phyloP scores from a whole-genome alignment of 2,329 filamentous ascomycete species.

The Metarhizium rileyi region DNA sequence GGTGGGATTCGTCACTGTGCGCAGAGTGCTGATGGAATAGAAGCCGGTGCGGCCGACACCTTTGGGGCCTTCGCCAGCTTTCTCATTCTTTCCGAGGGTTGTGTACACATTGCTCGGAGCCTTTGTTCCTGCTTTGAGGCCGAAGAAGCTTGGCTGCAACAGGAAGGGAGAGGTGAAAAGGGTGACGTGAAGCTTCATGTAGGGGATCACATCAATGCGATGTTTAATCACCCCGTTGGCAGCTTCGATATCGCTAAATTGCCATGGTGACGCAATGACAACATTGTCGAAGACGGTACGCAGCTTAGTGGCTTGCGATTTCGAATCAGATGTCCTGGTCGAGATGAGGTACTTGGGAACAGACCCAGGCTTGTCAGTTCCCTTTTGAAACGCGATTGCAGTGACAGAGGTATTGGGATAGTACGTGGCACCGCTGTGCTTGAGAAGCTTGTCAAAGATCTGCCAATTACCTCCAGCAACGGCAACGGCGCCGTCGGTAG shows the following conservation, averaged over 20 bases:
- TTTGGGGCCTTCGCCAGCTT: conserved; percentile 36
- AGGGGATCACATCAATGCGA: conserved; percentile 69
- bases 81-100: conserved; percentile 56
- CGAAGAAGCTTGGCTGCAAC: conserved; percentile 67
- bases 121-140: conserved; percentile 42
- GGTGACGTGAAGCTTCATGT: conserved; percentile 80
- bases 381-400: conserved; percentile 41
- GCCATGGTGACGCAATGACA: conserved; percentile 73
- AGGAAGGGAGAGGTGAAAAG: conserved; percentile 69
- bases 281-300: conserved; percentile 63
- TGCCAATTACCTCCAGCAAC: conserved; percentile 85
- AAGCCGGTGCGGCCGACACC: conserved; percentile 68
- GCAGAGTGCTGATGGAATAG: conserved; percentile 74
- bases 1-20: conserved; percentile 50
- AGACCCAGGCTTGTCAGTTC: conserved; percentile 27
- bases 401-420: conserved; percentile 59
- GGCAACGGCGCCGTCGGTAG: conserved; percentile 71
- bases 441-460: conserved; percentile 80
- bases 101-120: conserved; percentile 74
- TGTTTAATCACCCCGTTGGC: conserved; percentile 58
- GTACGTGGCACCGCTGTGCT: conserved; percentile 50
- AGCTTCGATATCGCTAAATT: conserved; percentile 62
- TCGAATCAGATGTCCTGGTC: conserved; percentile 19
- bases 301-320: conserved; percentile 26
- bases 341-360: conserved; percentile 38